These are phyloP conservation scores for Mariannaea sp. DNA, from an alignment of 2,329 filamentous ascomycete genomes.

Conservation along the genomic window DNA sequence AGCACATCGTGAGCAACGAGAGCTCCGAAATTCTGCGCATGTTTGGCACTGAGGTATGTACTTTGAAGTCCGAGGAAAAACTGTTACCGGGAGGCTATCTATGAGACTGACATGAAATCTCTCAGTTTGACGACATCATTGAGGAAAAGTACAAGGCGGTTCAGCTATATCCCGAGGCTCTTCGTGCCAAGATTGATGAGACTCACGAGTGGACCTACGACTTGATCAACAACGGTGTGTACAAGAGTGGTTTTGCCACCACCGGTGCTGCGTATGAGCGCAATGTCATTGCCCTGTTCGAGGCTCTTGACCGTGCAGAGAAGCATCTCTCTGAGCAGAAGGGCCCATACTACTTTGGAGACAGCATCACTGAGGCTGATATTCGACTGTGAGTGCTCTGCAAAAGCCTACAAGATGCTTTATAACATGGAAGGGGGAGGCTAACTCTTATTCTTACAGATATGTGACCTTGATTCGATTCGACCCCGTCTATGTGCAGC, in stretches of 20 bases:
- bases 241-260: slow-evolving; percentile 82
- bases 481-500: slow-evolving; percentile 82
- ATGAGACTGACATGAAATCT: slow-evolving; percentile 1
- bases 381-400: slow-evolving; percentile 63
- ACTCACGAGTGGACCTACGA: slow-evolving; percentile 83
- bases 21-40: slow-evolving; percentile 92
- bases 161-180: slow-evolving; percentile 68
- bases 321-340: slow-evolving; percentile 60
- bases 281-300: slow-evolving; percentile 73
- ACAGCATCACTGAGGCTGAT: slow-evolving; percentile 79
- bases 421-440: neutral
- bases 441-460: slow-evolving; percentile 38
- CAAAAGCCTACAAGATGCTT: neutral
- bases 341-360: slow-evolving; percentile 75
- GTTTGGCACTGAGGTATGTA: slow-evolving; percentile 72
- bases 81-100: neutral
- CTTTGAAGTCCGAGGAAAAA: neutral
- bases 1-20: slow-evolving; percentile 88
- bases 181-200: slow-evolving; percentile 74
- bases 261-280: slow-evolving; percentile 82
- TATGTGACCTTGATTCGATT: slow-evolving; percentile 75
- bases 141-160: slow-evolving; percentile 62
- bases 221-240: slow-evolving; percentile 72
- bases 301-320: slow-evolving; percentile 77
- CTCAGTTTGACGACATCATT: slow-evolving; percentile 72